Conservation (phyloP, 306 rosid genomes). For the Quercus berberidifolia region DNA sequence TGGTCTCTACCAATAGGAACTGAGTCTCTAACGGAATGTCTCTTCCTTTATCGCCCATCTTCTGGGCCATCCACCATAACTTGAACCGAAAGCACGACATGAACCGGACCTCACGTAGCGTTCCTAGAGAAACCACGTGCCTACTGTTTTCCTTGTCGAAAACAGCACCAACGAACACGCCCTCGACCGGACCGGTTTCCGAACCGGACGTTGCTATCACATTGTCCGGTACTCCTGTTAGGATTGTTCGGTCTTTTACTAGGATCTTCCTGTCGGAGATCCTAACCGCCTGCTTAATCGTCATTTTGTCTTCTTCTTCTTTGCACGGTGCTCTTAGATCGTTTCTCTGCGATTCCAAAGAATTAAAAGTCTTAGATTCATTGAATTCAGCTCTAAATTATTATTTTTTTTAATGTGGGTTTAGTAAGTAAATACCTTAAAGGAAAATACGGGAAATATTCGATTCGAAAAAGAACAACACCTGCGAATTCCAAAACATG, state of each 20-base stretch:
- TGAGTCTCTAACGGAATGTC: slow-evolving; percentile 88
- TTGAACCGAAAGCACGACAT: slow-evolving; percentile 85
- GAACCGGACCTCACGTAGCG: slow-evolving; percentile 55
- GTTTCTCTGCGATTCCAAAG: slow-evolving; percentile 32
- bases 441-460: slow-evolving; percentile 23
- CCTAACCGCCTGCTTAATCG: slow-evolving; percentile 63
- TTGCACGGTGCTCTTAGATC: neutral
- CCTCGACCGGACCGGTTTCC: slow-evolving; percentile 55
- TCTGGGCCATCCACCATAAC: slow-evolving; percentile 98
- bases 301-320: slow-evolving; percentile 42
- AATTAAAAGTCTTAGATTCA: neutral
- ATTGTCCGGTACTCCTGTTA: slow-evolving; percentile 68
- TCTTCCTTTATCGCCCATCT: slow-evolving; percentile 71
- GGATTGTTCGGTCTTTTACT: slow-evolving; percentile 64
- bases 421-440: slow-evolving; percentile 38
- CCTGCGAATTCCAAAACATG: slow-evolving; percentile 53
- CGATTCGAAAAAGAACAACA: slow-evolving; percentile 8
- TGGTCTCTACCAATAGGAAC: slow-evolving; percentile 67
- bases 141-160: slow-evolving; percentile 48
- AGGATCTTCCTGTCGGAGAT: slow-evolving; percentile 56
- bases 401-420: too few species aligned
- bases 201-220: slow-evolving; percentile 62
- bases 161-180: slow-evolving; percentile 59
- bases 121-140: slow-evolving; percentile 66
- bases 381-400: too few species aligned